phyloP scores from a whole-genome alignment of 192 early-diverging fungal genomes.

The Cladochytrium replicatum region DNA sequence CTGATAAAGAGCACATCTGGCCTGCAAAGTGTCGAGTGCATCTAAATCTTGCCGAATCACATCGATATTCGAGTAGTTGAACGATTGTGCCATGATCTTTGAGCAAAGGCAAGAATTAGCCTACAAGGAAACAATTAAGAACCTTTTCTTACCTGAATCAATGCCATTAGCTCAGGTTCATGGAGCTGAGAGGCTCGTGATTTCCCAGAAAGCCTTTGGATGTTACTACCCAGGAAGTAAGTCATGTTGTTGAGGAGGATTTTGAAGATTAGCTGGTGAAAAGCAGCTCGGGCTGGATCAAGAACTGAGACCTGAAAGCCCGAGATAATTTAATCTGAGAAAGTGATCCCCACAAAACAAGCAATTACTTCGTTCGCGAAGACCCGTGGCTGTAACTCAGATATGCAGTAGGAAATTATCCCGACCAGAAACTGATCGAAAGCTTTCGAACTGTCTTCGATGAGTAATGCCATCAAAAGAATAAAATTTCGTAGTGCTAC shows the following conservation, averaged over 20 bases:
- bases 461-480: conserved; percentile 3
- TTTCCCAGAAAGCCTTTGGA: conserved; percentile 1
- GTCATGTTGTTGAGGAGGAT: conserved; percentile 12
- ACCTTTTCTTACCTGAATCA: conserved; percentile 1
- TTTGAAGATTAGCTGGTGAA: conserved; percentile 8
- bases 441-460: conserved; percentile 10
- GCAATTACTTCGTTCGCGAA: conserved; percentile 5
- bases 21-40: conserved; percentile 4
- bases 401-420: conserved; percentile 5
- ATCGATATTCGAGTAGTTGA: conserved; percentile 12
- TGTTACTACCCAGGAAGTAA: conserved; percentile 11
- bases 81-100: conserved; percentile 9
- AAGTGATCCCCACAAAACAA: not conserved
- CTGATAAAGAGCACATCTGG: conserved; percentile 8
- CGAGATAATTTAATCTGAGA: not conserved
- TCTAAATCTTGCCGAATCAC: conserved; percentile 13
- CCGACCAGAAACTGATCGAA: conserved; percentile 10
- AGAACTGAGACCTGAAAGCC: not conserved
- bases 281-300: conserved; percentile 1
- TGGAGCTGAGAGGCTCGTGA: not conserved
- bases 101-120: not conserved
- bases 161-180: conserved; percentile 4
- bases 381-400: not conserved
- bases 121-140: not conserved
- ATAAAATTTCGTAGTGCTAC: conserved; percentile 14